These are phyloP conservation scores for Rhizopogon parksii DNA, from an alignment of 1,284 basidiomycete genomes.

Conservation along the genomic window DNA sequence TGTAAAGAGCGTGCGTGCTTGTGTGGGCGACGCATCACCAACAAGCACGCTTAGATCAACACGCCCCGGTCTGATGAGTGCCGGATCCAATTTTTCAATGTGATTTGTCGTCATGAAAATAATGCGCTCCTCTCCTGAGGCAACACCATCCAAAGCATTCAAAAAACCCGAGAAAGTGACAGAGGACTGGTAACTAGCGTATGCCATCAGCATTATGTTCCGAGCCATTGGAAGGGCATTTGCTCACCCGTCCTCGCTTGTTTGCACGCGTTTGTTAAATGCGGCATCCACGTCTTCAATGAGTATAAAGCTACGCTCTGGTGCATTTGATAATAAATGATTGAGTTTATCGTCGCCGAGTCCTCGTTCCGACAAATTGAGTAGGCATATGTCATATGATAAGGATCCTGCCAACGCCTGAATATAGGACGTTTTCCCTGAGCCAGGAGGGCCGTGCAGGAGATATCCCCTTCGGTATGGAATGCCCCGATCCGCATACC, in stretches of 20 bases:
- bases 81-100: constrained; percentile 75
- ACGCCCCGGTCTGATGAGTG: constrained; percentile 90
- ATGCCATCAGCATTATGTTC: constrained; percentile 9
- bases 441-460: constrained; percentile 93
- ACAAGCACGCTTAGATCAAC: constrained; percentile 85
- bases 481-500: constrained; percentile 98
- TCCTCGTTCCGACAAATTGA: constrained; percentile 95
- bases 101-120: constrained; percentile 99
- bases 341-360: constrained; percentile 96
- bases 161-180: constrained; percentile 97
- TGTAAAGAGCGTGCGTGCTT: constrained; percentile 76
- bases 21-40: constrained; percentile 81
- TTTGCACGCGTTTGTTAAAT: constrained; percentile 87
- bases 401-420: constrained; percentile 92
- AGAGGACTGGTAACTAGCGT: constrained; percentile 76
- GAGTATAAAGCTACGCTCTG: constrained; percentile 87
- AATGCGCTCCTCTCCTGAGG: constrained; percentile 94
- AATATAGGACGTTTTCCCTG: constrained; percentile 98
- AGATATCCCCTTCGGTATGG: constrained; percentile 96
- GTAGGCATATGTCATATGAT: constrained; percentile 91
- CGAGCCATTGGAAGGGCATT: neutral
- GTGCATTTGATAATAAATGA: constrained; percentile 88
- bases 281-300: constrained; percentile 99
- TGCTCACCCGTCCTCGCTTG: constrained; percentile 79
- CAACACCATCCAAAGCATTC: constrained; percentile 96